Evolutionary conservation across 2,329 filamentous ascomycete genomes (phyloP).

Genomic region (Phyllachora maydis): DNA sequence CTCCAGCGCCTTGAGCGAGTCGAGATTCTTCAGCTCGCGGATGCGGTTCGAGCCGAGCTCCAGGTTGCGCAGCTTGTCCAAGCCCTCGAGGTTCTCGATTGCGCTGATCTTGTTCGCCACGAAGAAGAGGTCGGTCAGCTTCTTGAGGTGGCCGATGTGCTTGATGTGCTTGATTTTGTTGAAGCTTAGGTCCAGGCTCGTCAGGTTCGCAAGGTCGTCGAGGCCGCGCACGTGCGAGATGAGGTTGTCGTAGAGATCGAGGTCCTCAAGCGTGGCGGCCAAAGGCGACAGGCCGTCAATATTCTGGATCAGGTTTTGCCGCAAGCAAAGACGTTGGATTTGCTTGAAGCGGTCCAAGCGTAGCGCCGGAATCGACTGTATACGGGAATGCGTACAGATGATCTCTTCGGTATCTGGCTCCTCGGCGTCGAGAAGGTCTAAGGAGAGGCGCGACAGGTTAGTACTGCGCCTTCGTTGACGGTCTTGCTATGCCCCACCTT

Average conservation of each 20-base stretch:
- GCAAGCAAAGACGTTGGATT: conserved; percentile 62
- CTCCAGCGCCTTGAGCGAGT: conserved; percentile 56
- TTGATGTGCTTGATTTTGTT: conserved; percentile 99
- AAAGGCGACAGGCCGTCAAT: conserved; percentile 55
- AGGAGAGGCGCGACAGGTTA: conserved; percentile 3
- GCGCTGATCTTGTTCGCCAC: conserved; percentile 84
- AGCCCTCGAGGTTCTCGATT: conserved; percentile 65
- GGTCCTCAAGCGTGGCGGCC: conserved; percentile 49
- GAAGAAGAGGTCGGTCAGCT: conserved; percentile 71
- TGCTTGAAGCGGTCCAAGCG: conserved; percentile 68
- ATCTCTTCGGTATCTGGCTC: conserved; percentile 52
- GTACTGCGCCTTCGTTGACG: not conserved
- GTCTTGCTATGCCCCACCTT: too few species aligned
- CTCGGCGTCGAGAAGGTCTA: conserved; percentile 40
- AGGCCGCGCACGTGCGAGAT: conserved; percentile 73
- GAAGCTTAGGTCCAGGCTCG: conserved; percentile 76
- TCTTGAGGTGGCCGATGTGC: conserved; percentile 54
- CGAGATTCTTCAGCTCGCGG: conserved; percentile 69
- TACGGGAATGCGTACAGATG: conserved; percentile 71
- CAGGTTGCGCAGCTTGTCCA: conserved; percentile 59
- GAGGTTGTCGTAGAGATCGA: conserved; percentile 94
- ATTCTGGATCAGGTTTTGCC: conserved; percentile 72
- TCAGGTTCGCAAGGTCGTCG: conserved; percentile 56
- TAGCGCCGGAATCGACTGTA: conserved; percentile 58
- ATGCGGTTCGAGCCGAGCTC: conserved; percentile 89